Conservation (phyloP, 2,329 filamentous ascomycete genomes). For the Fusarium sp. region DNA sequence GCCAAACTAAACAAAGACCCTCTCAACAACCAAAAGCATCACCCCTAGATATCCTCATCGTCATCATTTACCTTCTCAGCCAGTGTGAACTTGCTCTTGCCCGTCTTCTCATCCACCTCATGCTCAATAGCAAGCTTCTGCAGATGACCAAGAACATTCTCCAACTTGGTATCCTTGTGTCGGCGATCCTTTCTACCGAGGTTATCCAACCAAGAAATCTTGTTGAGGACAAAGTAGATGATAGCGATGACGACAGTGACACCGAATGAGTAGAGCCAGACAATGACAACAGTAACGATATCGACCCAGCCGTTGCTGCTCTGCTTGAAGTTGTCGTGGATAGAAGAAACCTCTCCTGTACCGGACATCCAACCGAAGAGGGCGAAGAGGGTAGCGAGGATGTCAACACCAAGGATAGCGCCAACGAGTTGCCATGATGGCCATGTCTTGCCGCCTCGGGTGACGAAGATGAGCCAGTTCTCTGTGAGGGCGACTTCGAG, state of each 20-base stretch:
- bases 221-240: conserved; percentile 30
- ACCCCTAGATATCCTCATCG: conserved; percentile 27
- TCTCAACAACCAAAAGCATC: accelerated
- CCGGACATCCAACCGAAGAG: conserved; percentile 31
- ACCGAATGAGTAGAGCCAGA: conserved; percentile 35
- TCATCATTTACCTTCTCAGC: conserved; percentile 27
- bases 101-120: conserved; percentile 33
- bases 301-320: conserved; percentile 34
- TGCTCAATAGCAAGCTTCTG: conserved; percentile 35
- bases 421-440: conserved; percentile 33
- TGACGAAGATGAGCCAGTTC: conserved; percentile 39
- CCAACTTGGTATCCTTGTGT: conserved; percentile 28
- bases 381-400: conserved; percentile 12
- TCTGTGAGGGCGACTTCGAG: conserved; percentile 31
- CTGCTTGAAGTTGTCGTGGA: conserved; percentile 13
- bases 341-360: neutral
- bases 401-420: conserved; percentile 12
- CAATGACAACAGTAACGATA: conserved; percentile 23
- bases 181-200: conserved; percentile 27
- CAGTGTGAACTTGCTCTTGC: conserved; percentile 21
- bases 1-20: neutral
- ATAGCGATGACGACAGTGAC: conserved; percentile 33
- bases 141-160: conserved; percentile 27
- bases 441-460: conserved; percentile 28
- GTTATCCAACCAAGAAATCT: conserved; percentile 32